Percentiles rank a stretch among this genome's conserved stretches.
phyloP scores from a whole-genome alignment of 2,329 filamentous ascomycete species.

The Cercospora janseana region DNA sequence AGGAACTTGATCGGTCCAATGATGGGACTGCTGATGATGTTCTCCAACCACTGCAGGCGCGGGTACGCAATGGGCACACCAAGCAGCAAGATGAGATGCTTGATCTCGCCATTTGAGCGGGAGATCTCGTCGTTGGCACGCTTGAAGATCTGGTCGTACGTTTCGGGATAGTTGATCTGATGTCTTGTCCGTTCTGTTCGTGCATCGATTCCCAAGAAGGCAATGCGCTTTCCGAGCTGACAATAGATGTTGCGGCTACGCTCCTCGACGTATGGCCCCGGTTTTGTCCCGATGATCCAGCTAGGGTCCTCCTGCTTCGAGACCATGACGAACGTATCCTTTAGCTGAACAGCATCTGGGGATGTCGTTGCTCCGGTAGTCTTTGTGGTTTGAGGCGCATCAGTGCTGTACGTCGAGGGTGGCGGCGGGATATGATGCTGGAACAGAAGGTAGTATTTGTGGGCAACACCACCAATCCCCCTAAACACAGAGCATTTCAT shows the following conservation, averaged over 20 bases:
- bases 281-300: slow-evolving; percentile 74
- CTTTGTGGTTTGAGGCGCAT: slow-evolving; percentile 57
- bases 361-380: slow-evolving; percentile 47
- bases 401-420: slow-evolving; percentile 78
- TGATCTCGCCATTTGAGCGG: slow-evolving; percentile 54
- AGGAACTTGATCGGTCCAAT: slow-evolving; percentile 86
- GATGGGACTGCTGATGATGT: slow-evolving; percentile 72
- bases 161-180: slow-evolving; percentile 79
- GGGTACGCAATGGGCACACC: slow-evolving; percentile 69
- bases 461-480: slow-evolving; percentile 60
- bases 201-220: slow-evolving; percentile 60
- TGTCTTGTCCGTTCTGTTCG: slow-evolving; percentile 78
- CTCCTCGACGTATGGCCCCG: slow-evolving; percentile 66
- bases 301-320: slow-evolving; percentile 61
- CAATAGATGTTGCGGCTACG: slow-evolving; percentile 61
- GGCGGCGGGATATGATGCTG: slow-evolving; percentile 81
- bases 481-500: slow-evolving; percentile 65
- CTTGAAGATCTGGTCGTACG: slow-evolving; percentile 61
- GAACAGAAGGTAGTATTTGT: slow-evolving; percentile 62
- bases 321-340: slow-evolving; percentile 69
- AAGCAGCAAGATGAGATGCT: slow-evolving; percentile 61
- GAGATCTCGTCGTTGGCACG: slow-evolving; percentile 54
- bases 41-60: slow-evolving; percentile 93
- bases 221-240: slow-evolving; percentile 63
- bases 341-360: slow-evolving; percentile 68